A percentile compares a stretch with the other conserved stretches of the same genome.
Evolutionary conservation across 140 eudicot species (phyloP).

Genomic region (Bidens hawaiensis): DNA sequence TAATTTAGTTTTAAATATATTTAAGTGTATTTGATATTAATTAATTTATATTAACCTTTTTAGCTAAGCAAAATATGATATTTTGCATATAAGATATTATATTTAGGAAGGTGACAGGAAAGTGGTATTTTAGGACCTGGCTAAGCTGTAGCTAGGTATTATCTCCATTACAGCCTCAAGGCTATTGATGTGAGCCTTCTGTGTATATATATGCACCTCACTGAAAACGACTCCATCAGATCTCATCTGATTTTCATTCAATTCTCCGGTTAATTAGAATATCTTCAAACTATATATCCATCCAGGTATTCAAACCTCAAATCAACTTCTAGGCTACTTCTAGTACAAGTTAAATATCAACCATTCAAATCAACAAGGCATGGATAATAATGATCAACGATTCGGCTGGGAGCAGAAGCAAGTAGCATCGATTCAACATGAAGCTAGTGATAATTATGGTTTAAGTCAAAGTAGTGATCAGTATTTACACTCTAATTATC

Average conservation of each 20-base stretch:
- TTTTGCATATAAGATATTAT: background rate
- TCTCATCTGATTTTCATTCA: background rate
- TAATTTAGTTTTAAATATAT: too few species aligned
- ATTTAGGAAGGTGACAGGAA: slow-evolving; percentile 24
- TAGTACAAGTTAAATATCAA: background rate
- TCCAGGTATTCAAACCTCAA: slow-evolving; percentile 4
- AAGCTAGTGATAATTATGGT: background rate
- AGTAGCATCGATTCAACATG: slow-evolving; percentile 5
- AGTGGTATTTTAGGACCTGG: slow-evolving; percentile 12
- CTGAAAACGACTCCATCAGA: background rate
- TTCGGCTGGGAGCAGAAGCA: slow-evolving; percentile 14
- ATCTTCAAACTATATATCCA: background rate
- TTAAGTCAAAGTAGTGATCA: slow-evolving; percentile 21
- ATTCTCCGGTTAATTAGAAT: too few species aligned
- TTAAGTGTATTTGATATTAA: too few species aligned
- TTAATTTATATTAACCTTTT: too few species aligned
- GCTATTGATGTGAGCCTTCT: slow-evolving; percentile 5
- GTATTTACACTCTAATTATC: slow-evolving; percentile 1
- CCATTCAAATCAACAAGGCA: background rate
- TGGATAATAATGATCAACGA: slow-evolving; percentile 20
- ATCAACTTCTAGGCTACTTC: too few species aligned
- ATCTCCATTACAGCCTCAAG: slow-evolving; percentile 17
- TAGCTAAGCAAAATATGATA: too few species aligned
- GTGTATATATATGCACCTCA: slow-evolving; percentile 2
- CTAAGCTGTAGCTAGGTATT: slow-evolving; percentile 8